Percentiles rank a stretch among this genome's conserved stretches.
Conservation (phyloP, 2,329 filamentous ascomycete genomes). For the Ophiognomonia clavigignenti-juglandacearum region DNA sequence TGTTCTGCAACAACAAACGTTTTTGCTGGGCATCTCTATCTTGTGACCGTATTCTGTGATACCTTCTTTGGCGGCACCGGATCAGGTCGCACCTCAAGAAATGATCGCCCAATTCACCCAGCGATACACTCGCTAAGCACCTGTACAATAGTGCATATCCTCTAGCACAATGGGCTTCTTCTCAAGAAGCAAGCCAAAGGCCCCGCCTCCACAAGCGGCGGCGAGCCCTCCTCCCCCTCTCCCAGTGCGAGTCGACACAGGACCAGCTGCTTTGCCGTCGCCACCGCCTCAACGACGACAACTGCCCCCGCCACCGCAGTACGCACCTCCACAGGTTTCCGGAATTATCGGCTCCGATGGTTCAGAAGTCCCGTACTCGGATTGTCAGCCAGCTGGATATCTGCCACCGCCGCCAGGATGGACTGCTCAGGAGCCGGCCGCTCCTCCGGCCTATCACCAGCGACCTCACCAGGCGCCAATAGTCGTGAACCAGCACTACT, state of each 20-base stretch:
- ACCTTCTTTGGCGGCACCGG: background rate
- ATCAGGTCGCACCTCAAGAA: background rate
- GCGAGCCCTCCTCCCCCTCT: background rate
- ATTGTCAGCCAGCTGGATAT: conserved; percentile 23
- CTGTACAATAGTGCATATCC: background rate
- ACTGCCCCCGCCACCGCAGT: conserved; percentile 3
- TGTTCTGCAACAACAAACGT: background rate
- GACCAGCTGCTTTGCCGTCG: background rate
- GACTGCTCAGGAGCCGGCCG: conserved; percentile 7
- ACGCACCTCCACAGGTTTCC: conserved; percentile 8
- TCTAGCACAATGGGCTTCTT: conserved; percentile 13
- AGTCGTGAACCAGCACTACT: conserved; percentile 49
- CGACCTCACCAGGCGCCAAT: conserved; percentile 32
- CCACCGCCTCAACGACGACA: background rate
- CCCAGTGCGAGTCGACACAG: conserved; percentile 1
- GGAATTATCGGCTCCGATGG: conserved; percentile 2
- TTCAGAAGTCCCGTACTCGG: conserved; percentile 7
- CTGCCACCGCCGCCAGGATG: conserved; percentile 23
- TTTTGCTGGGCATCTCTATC: background rate
- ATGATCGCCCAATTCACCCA: background rate
- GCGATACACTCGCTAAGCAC: background rate
- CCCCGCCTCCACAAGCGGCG: conserved; percentile 2
- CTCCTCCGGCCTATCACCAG: conserved; percentile 19
- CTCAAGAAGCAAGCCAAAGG: conserved; percentile 12
- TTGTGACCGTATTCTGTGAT: background rate